Conservation (phyloP, 2,329 filamentous ascomycete species). For the Tolypocladium ovalisporum region DNA sequence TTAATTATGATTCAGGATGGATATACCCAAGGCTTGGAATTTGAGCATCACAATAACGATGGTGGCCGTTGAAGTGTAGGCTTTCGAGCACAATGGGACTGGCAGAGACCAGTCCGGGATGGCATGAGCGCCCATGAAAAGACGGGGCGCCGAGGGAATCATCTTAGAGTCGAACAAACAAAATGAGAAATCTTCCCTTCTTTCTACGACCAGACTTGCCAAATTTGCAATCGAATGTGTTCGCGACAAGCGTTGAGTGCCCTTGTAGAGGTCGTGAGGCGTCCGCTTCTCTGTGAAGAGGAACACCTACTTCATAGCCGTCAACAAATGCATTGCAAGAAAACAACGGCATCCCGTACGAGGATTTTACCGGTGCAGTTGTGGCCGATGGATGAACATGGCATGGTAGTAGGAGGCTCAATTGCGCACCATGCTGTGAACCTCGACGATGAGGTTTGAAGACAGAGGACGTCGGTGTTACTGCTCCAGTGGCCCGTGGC, state of each 20-base stretch:
- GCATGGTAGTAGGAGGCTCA: background rate
- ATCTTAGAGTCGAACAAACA: background rate
- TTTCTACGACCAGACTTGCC: background rate
- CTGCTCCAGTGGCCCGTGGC: background rate
- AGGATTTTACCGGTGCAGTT: background rate
- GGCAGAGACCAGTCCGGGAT: background rate
- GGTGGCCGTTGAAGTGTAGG: background rate
- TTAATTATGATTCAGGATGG: background rate
- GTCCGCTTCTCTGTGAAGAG: background rate
- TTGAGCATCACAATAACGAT: background rate
- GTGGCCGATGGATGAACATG: background rate
- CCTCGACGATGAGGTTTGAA: background rate
- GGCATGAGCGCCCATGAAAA: background rate
- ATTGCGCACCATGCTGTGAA: background rate
- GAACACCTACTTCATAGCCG: too few species aligned
- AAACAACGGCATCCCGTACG: background rate
- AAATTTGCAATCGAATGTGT: background rate
- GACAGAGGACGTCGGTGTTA: background rate
- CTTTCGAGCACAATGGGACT: background rate
- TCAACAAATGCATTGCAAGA: too few species aligned
- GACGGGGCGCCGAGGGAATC: background rate
- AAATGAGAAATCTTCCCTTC: background rate
- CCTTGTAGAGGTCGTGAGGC: background rate
- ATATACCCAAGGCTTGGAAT: background rate
- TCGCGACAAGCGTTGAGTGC: background rate